Evolutionary conservation across 345 rosid species (phyloP).

Genomic region (Aethionema arabicum): DNA sequence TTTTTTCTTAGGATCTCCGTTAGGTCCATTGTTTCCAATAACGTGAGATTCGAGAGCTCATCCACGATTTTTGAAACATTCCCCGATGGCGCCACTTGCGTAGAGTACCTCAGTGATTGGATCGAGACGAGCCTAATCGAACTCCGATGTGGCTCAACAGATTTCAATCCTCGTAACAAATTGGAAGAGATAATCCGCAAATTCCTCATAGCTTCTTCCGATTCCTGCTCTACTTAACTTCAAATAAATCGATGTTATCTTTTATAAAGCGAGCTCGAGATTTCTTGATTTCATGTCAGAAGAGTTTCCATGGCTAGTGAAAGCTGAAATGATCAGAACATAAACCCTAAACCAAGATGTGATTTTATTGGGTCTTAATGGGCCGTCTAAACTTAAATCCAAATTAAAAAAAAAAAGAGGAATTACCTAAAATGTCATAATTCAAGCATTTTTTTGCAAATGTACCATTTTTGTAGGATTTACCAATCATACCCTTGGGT

Average conservation of each 20-base stretch:
- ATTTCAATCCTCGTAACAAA: constrained; percentile 36
- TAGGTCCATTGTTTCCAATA: constrained; percentile 72
- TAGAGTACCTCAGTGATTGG: constrained; percentile 24
- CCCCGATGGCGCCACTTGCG: constrained; percentile 43
- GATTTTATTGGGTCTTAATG: constrained; percentile 19
- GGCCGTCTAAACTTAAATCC: neutral
- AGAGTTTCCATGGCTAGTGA: constrained; percentile 2
- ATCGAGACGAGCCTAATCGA: constrained; percentile 4
- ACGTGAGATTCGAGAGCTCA: constrained; percentile 68
- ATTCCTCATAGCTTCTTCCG: constrained; percentile 39
- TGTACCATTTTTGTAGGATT: too few relatives aligned
- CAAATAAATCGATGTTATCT: constrained; percentile 7
- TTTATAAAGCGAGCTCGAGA: constrained; percentile 13
- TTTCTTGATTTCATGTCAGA: constrained; percentile 10
- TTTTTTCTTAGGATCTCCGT: constrained; percentile 64
- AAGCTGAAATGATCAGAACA: constrained; percentile 20
- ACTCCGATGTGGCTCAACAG: neutral
- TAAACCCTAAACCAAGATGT: constrained; percentile 33
- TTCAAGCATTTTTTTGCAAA: too few relatives aligned
- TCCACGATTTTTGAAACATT: constrained; percentile 55
- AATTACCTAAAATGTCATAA: too few relatives aligned
- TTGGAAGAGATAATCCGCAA: constrained; percentile 48
- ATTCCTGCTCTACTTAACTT: neutral
- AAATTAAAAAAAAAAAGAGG: too few relatives aligned
- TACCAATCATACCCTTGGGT: too few relatives aligned